A percentile compares a stretch with the other conserved stretches of the same genome.
These are phyloP conservation scores for Poa annua DNA, from an alignment of 176 grass and related monocot species.

Conservation along the genomic window DNA sequence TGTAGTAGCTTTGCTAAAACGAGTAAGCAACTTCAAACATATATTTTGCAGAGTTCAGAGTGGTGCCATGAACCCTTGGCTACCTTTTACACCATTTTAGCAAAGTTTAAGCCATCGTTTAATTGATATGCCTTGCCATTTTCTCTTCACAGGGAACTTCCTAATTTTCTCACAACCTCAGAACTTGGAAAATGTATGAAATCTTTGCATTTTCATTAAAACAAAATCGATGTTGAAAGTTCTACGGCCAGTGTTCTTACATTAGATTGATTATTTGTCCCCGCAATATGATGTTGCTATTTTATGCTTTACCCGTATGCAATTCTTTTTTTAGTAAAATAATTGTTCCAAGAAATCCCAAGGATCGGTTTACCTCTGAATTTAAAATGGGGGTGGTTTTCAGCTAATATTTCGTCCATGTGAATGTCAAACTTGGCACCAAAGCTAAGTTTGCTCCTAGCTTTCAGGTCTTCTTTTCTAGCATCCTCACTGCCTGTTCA, in stretches of 20 bases:
- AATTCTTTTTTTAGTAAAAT: not conserved
- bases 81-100: not conserved
- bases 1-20: conserved; percentile 12
- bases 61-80: not conserved
- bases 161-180: not conserved
- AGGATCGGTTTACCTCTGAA: not conserved
- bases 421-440: not conserved
- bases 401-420: not conserved
- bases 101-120: no score
- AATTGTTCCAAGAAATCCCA: not conserved
- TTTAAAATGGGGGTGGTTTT: not conserved
- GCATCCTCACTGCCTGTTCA: not conserved
- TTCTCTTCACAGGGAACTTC: not conserved
- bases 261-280: not conserved
- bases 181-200: not conserved
- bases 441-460: conserved; percentile 1
- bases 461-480: not conserved
- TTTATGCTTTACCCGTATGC: not conserved
- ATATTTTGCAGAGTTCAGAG: not conserved
- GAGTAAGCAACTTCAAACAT: not conserved
- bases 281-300: not conserved
- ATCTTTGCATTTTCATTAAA: not conserved
- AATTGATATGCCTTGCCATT: not conserved
- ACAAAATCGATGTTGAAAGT: not conserved
- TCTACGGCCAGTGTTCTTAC: not conserved